These are phyloP conservation scores for Ascochyta rabiei DNA, from an alignment of 2,329 filamentous ascomycete genomes.

Conservation along the genomic window DNA sequence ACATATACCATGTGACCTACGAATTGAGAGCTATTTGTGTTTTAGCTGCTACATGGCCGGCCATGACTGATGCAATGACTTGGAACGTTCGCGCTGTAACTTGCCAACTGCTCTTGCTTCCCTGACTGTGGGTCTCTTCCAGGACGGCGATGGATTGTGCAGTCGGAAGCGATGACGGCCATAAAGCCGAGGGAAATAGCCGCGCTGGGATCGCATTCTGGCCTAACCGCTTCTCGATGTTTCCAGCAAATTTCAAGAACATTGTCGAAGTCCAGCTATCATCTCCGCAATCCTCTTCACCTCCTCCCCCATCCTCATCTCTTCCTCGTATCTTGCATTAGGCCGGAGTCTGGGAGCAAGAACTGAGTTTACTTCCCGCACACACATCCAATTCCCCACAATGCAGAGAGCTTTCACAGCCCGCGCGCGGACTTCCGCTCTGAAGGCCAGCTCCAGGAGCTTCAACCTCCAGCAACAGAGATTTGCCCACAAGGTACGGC, in stretches of 20 bases:
- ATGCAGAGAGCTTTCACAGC: slow-evolving; percentile 97
- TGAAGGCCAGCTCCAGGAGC: slow-evolving; percentile 67
- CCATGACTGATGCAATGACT: too few species aligned
- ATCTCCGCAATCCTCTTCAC: slow-evolving; percentile 30
- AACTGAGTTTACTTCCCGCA: slow-evolving; percentile 31
- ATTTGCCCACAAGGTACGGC: slow-evolving; percentile 92
- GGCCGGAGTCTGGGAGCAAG: slow-evolving; percentile 46
- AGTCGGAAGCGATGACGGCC: slow-evolving; percentile 9
- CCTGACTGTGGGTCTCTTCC: too few species aligned
- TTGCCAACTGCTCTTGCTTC: too few species aligned
- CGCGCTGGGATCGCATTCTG: slow-evolving; percentile 12
- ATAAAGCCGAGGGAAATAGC: slow-evolving; percentile 12
- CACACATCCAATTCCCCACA: slow-evolving; percentile 51
- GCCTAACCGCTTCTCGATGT: slow-evolving; percentile 26
- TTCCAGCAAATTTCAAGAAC: slow-evolving; percentile 28
- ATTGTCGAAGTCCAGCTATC: slow-evolving; percentile 17
- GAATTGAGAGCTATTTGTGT: too few species aligned
- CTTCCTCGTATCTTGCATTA: slow-evolving; percentile 43
- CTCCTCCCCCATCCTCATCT: slow-evolving; percentile 25
- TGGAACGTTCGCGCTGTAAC: too few species aligned
- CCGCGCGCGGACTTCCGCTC: slow-evolving; percentile 77
- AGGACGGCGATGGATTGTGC: background rate
- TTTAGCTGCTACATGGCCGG: too few species aligned
- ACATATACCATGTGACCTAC: background rate
- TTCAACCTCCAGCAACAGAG: slow-evolving; percentile 84